Evolutionary conservation across 108 stramenopile genomes (phyloP).

Genomic region (Skeletonema tropicum): DNA sequence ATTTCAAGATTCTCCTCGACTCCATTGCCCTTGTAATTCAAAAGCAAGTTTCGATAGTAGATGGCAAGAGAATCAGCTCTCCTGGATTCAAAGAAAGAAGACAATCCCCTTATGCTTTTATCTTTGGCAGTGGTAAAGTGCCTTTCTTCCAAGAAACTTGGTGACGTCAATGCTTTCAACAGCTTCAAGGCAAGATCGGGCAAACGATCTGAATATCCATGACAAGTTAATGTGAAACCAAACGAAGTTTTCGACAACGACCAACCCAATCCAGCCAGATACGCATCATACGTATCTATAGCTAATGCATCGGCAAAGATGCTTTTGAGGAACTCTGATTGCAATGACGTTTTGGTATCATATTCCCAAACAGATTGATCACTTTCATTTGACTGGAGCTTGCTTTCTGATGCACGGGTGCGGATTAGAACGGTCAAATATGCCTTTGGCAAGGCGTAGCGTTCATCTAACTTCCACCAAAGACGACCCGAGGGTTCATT

Average conservation of each 20-base stretch:
- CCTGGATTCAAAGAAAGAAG: slow-evolving; percentile 71
- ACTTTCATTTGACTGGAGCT: slow-evolving; percentile 7
- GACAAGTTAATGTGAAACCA: slow-evolving; percentile 67
- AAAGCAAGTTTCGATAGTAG: slow-evolving; percentile 70
- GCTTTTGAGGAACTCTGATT: slow-evolving; percentile 58
- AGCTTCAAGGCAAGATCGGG: slow-evolving; percentile 68
- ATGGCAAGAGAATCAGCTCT: slow-evolving; percentile 72
- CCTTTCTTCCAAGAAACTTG: slow-evolving; percentile 53
- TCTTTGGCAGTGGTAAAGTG: slow-evolving; percentile 72
- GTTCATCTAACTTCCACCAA: slow-evolving; percentile 86
- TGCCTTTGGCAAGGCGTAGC: slow-evolving; percentile 84
- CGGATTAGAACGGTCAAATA: slow-evolving; percentile 65
- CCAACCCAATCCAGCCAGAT: slow-evolving; percentile 77
- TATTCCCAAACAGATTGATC: slow-evolving; percentile 53
- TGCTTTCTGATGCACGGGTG: slow-evolving; percentile 61
- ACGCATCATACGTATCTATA: slow-evolving; percentile 85
- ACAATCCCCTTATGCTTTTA: slow-evolving; percentile 58
- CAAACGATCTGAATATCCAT: slow-evolving; percentile 82
- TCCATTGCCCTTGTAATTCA: slow-evolving; percentile 55
- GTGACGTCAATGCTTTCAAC: slow-evolving; percentile 46
- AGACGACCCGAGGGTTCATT: slow-evolving; percentile 60
- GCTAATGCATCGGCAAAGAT: slow-evolving; percentile 77
- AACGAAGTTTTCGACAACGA: slow-evolving; percentile 62
- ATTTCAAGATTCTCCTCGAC: slow-evolving; percentile 54
- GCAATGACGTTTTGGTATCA: slow-evolving; percentile 50